Evolutionary conservation across 73 alveolate genomes (phyloP).

Genomic region (Tetrahymena thermophila): DNA sequence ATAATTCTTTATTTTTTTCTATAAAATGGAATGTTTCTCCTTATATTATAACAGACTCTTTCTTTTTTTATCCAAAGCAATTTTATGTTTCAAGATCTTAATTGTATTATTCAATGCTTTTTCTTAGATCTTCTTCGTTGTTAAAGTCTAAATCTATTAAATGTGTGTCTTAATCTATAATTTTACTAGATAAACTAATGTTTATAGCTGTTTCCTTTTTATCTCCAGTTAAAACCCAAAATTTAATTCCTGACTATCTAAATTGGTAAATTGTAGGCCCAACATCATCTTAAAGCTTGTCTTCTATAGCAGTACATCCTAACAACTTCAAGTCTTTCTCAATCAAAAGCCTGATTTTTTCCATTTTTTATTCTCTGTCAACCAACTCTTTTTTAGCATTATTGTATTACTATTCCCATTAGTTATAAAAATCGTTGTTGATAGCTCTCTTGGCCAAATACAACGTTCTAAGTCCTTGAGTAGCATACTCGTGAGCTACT

Average conservation of each 20-base stretch:
- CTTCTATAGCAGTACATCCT: constrained; percentile 97
- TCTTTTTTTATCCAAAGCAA: not conserved
- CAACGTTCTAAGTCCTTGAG: constrained; percentile 88
- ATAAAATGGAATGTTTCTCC: constrained; percentile 15
- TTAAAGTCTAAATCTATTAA: not conserved
- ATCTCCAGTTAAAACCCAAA: constrained; percentile 96
- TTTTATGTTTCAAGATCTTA: not conserved
- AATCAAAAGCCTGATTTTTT: constrained; percentile 53
- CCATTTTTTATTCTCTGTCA: constrained; percentile 28
- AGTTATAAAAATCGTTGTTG: constrained; percentile 37
- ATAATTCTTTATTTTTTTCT: not conserved
- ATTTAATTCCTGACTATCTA: constrained; percentile 82
- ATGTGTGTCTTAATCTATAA: not conserved
- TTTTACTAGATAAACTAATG: not conserved
- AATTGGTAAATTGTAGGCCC: constrained; percentile 89
- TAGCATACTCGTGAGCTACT: constrained; percentile 62
- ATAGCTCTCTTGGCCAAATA: constrained; percentile 69
- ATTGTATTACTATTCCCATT: constrained; percentile 56
- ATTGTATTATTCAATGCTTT: constrained; percentile 7
- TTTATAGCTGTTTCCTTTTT: constrained; percentile 84
- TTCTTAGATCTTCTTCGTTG: not conserved
- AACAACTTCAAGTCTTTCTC: constrained; percentile 76
- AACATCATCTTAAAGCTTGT: constrained; percentile 93
- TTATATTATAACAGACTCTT: constrained; percentile 47
- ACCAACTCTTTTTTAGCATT: constrained; percentile 22